Conservation (phyloP, 108 stramenopile genomes). For the Nannochloropsis oceanica region DNA sequence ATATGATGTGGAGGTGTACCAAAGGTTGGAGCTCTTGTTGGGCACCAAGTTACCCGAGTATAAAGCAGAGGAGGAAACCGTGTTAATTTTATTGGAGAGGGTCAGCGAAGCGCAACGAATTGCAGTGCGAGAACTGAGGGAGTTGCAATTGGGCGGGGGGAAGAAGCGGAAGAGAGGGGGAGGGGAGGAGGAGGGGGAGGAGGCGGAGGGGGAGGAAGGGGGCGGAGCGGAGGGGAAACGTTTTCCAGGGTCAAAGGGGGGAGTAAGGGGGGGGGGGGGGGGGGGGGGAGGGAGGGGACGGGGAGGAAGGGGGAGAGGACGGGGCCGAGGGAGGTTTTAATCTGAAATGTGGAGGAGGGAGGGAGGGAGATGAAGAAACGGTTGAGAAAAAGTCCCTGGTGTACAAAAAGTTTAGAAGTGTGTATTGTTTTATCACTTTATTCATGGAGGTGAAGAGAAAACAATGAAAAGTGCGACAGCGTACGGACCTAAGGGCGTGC, state of each 20-base stretch:
- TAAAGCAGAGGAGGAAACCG: conserved; percentile 42
- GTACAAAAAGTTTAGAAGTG: no score
- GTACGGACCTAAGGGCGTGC: no score
- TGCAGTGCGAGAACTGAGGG: conserved; percentile 31
- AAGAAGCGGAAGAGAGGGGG: neutral
- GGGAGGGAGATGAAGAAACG: no score
- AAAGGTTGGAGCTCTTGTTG: conserved; percentile 71
- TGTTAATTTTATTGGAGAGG: conserved; percentile 76
- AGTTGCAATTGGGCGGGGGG: conserved; percentile 9
- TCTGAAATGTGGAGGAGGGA: no score
- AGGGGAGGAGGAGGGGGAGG: conserved; percentile 7
- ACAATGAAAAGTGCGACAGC: no score
- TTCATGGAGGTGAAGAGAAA: no score
- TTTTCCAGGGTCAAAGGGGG: neutral
- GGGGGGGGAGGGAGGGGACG: neutral
- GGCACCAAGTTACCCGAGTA: conserved; percentile 48
- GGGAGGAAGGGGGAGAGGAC: neutral
- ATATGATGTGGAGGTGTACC: conserved; percentile 95
- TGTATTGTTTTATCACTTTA: no score
- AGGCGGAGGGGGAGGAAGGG: conserved; percentile 10
- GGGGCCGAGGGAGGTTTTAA: neutral
- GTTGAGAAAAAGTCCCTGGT: no score
- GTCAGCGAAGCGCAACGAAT: conserved; percentile 90
- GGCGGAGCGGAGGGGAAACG: neutral
- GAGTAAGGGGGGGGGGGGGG: neutral